phyloP scores from a whole-genome alignment of 1,284 basidiomycete species.

The Quambalaria eucalypti region DNA sequence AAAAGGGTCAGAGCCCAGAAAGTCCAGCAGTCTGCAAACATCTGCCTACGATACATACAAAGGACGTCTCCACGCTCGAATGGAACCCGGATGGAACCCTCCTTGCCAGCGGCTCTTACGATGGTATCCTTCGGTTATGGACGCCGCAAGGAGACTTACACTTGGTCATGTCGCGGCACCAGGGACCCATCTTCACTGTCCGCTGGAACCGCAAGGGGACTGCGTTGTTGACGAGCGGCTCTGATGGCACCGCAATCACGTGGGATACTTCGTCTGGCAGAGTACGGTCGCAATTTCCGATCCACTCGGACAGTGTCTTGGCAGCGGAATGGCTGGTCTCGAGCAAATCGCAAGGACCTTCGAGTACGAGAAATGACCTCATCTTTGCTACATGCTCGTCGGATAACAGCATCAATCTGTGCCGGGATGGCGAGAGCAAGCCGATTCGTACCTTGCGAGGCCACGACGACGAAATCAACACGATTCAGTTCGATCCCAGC shows the following conservation, averaged over 20 bases:
- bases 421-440: constrained; percentile 40
- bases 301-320: constrained; percentile 41
- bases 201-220: constrained; percentile 45
- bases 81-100: constrained; percentile 47
- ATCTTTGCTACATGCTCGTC: constrained; percentile 44
- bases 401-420: constrained; percentile 42
- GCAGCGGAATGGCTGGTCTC: constrained; percentile 45
- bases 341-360: constrained; percentile 8
- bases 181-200: constrained; percentile 44
- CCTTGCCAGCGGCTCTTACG: constrained; percentile 43
- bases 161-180: constrained; percentile 47
- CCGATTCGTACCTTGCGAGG: constrained; percentile 38
- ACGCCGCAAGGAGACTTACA: constrained; percentile 46
- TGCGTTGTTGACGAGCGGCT: constrained; percentile 39
- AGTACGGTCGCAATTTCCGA: constrained; percentile 37
- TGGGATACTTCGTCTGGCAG: constrained; percentile 46
- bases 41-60: constrained; percentile 40
- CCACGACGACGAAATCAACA: constrained; percentile 45
- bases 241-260: constrained; percentile 44
- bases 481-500: constrained; percentile 42
- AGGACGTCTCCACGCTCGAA: constrained; percentile 42
- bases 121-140: constrained; percentile 46
- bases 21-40: constrained; percentile 43
- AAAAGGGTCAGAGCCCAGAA: constrained; percentile 10
- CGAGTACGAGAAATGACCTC: constrained; percentile 11